Conservation (phyloP, 305 asterid genomes). For the Rubia tinctorum region DNA sequence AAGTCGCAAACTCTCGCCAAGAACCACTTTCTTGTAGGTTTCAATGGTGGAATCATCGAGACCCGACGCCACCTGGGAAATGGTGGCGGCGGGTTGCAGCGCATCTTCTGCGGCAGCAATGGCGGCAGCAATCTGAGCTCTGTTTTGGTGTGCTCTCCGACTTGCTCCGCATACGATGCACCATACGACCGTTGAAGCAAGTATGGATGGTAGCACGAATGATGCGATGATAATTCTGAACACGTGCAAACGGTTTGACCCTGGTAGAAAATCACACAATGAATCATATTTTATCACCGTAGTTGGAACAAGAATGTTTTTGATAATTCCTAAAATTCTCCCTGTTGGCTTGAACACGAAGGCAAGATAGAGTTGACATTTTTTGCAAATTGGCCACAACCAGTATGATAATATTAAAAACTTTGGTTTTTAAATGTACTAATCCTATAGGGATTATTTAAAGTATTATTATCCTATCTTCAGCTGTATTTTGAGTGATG, state of each 20-base stretch:
- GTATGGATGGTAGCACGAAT: constrained; percentile 50
- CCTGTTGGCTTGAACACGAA: too few relatives aligned
- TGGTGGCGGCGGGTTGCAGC: not conserved
- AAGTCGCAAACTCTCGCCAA: constrained; percentile 64
- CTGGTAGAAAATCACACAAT: constrained; percentile 23
- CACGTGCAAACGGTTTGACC: constrained; percentile 28
- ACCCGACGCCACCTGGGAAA: constrained; percentile 24
- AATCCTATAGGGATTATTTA: not conserved
- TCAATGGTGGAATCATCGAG: constrained; percentile 64
- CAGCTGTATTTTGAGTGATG: not conserved
- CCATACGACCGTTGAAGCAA: constrained; percentile 33
- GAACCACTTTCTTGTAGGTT: constrained; percentile 53
- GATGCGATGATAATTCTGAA: constrained; percentile 50
- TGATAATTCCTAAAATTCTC: too few relatives aligned
- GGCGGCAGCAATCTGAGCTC: constrained; percentile 23
- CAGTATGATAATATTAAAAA: not conserved
- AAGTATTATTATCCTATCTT: not conserved
- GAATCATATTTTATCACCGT: too few relatives aligned
- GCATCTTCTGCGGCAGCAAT: constrained; percentile 14
- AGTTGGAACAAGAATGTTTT: too few relatives aligned
- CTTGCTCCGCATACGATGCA: constrained; percentile 31
- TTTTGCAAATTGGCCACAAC: constrained; percentile 5
- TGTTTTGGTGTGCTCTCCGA: not conserved
- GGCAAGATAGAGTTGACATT: not conserved
- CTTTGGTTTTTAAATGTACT: not conserved